Base-by-base conservation (phyloP, 2,329 filamentous ascomycete species). In the Gliomastix tumulicola region DNA sequence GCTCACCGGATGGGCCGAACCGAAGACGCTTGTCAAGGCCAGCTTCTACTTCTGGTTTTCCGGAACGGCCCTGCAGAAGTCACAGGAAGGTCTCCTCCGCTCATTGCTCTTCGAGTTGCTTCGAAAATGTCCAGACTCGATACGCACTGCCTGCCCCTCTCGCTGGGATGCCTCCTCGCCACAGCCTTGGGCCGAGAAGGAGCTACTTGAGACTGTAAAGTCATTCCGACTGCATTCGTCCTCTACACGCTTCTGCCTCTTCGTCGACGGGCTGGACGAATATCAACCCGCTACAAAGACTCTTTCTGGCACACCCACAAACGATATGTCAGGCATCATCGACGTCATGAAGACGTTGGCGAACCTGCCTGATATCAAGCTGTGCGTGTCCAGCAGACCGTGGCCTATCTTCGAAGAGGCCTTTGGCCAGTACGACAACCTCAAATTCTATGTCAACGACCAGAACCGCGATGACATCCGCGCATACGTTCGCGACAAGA, bases 371-470 rank as follows among this genome's bases (percentile, higher is more conserved):
- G 23, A 44, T 30, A 36, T 55, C 36, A 61, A 61, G 30, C 15
- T 56, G 2, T 49, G 54, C n/a, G 36, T 56, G 2, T 49, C 55
- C 2, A 59, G 54, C 28, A 43, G 56, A 9, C 53, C 54, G 1
- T 51, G 49, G 42, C n/a, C 25, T 17, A 27, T 17, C 6, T 43
- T 43, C 22, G 32, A 33, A 12, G 15, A 42, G 7, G 31, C 23
- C 6, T 42, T 39, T 23, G 32, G 33, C 7, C 7, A 18, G 2
- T 17, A 25, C 2, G 20, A 25, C 4, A 11, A 18, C n/a, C 18
- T 16, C 2, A 33, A 36, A 9, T 20, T 35, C 7, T 39, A 39
- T 19, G 33, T 34, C 9, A 25, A 39, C 15, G 22, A 37, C 5
- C 23, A 31, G 25, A 39, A 30, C 13, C 7, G 20, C 5, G 22